Evolutionary conservation across 2,329 filamentous ascomycete genomes (phyloP).

Genomic region (Fusarium sp.): DNA sequence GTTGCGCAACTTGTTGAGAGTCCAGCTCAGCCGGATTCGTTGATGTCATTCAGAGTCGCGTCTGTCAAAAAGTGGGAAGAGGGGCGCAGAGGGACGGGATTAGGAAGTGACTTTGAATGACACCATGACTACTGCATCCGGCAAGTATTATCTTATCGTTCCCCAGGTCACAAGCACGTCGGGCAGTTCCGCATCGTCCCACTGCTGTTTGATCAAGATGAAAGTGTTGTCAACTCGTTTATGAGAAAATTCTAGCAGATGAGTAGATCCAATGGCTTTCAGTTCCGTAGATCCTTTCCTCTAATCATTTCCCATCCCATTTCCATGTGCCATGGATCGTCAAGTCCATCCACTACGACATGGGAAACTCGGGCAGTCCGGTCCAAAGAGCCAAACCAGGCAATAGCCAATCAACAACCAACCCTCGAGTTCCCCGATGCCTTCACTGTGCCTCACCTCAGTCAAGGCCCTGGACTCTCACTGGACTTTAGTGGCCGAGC

Average conservation of each 20-base stretch:
- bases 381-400: not conserved
- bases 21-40: constrained; percentile 14
- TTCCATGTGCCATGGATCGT: constrained; percentile 29
- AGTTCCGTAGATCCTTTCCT: not conserved
- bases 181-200: constrained; percentile 22
- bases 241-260: constrained; percentile 4
- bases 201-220: constrained; percentile 10
- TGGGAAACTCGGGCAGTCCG: constrained; percentile 17
- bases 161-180: constrained; percentile 16
- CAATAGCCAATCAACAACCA: constrained; percentile 21
- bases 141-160: constrained; percentile 22
- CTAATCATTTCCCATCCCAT: constrained; percentile 3
- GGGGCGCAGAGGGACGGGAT: constrained; percentile 7
- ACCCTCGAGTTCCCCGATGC: not conserved
- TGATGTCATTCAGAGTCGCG: constrained; percentile 44
- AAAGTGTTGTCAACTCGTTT: constrained; percentile 12
- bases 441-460: not conserved
- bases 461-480: not conserved
- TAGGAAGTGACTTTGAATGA: constrained; percentile 21
- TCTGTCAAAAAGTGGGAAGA: constrained; percentile 36
- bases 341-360: constrained; percentile 28
- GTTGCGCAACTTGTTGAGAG: constrained; percentile 37
- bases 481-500: not conserved
- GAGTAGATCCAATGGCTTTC: constrained; percentile 6
- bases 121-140: not conserved